Evolutionary conservation across 129 eudicot species (phyloP), one percentile per base, ranked within the genome.

Genomic region (Mikania micrantha): DNA sequence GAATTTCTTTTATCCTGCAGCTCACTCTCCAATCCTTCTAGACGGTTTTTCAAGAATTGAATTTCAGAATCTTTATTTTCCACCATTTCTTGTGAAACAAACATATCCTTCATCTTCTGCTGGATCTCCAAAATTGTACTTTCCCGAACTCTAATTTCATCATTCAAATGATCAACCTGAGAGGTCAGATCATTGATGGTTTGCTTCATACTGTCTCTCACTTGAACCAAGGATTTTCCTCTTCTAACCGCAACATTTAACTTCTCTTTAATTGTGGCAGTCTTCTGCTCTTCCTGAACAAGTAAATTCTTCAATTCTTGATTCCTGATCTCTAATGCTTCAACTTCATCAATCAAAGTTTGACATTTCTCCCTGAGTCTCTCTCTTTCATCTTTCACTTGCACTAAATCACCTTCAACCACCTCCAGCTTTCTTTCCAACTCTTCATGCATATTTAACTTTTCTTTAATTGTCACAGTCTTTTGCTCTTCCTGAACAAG

Each of bases 181-280:
- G 74, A 50, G 60, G 87, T 86, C 61, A 83, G 69, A 62, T 89
- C 96, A 39, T 83, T 85, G 77, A 93, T 77, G n/a, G 69, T 70
- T 81, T 88, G 92, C 80, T 77, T 93, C 90, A 93, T 74, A 68
- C 82, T 60, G 65, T 93, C 99, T 58, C 99, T 79, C 54, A 89
- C 96, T 73, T 93, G 99, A 53, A 93, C 92, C 82, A 93, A 66
- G 21, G 95, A 86, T 74, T 93, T 93, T 13, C 96, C 99, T 80
- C 83, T 93, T 66, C 90, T 85, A 70, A 93, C 99, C 3, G 99
- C 99, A 50, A 88, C 78, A 74, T 89, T 93, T 69, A 93, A 75
- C 79, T 93, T 93, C 54, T 93, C 99, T 77, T 90, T 83, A 40
- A 84, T 82, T 47, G 95, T 76, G 69, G 87, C 85, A 44, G 86